Evolutionary conservation across 2,329 filamentous ascomycete genomes (phyloP), one percentile per base, ranked within the genome.

Genomic region (Tolypocladium paradoxum): DNA sequence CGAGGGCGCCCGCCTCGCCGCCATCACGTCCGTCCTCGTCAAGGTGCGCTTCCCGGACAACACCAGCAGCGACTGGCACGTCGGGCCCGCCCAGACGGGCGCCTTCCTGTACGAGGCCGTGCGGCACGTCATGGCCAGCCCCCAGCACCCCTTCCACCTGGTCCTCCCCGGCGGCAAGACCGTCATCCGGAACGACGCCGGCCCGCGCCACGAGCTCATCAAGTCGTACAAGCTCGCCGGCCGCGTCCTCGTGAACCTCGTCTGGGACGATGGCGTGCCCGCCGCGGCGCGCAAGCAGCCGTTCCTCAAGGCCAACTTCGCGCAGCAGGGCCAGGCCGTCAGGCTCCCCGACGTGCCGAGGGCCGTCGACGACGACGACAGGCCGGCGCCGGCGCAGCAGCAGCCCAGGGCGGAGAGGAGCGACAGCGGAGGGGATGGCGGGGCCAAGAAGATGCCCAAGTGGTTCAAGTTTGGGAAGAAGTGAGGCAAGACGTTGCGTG

Each of bases 41-140:
- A 90, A 88, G 58, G 80, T 96, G 49, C 86, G 91, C 29, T 91
- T 96, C 61, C 92, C 92, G 0, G 91, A 97, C 65, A 88, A 91
- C 60, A 87, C 84, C 54, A 83, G 85, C 51, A 82, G 90, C 34
- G 82, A 90, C 50, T 85, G 85, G 71, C 78, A 76, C n/a, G 83
- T 95, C 59, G 78, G 76, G 1, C 81, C 82, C 22, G 67, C 74
- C 1, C 85, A 91, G 51, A 90, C 87, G 0, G 87, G 85, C 1
- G 75, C 78, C 3, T 78, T 81, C 50, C 73, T 99, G 2, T 90
- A 97, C 69, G 73, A 76, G 16, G 89, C 87, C 58, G 88, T 96
- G 20, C 76, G 83, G 51, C 75, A 75, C 45, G 82, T 92, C 56
- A 84, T 99, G 67, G 79, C 82, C 1, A 68, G 81, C 53, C 73